Evolutionary conservation across 768 basidiomycete genomes (phyloP).

Genomic region (Kwoniella dendrophila): DNA sequence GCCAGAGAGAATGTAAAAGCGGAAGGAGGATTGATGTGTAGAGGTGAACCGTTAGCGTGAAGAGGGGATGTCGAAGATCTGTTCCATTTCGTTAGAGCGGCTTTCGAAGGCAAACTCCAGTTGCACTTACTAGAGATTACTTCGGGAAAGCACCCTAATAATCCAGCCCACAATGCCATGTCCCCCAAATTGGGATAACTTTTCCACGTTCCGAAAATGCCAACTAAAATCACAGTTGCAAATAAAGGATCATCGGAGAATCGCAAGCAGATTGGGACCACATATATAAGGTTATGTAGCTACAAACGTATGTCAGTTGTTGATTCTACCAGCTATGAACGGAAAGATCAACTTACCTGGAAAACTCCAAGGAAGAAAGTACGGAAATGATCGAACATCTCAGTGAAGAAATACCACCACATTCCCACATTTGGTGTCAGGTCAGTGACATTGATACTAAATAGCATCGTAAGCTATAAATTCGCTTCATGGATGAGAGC

Average conservation of each 20-base stretch:
- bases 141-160: conserved; percentile 82
- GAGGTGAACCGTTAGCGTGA: conserved; percentile 76
- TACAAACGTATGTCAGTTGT: conserved; percentile 49
- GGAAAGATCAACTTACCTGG: conserved; percentile 64
- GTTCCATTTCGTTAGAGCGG: conserved; percentile 14
- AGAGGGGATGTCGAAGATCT: conserved; percentile 85
- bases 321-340: background rate
- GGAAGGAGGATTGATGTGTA: conserved; percentile 85
- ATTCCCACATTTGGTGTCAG: conserved; percentile 90
- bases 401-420: conserved; percentile 99
- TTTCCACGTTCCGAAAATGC: conserved; percentile 81
- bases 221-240: conserved; percentile 72
- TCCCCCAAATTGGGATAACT: conserved; percentile 89
- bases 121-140: conserved; percentile 70
- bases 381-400: conserved; percentile 98
- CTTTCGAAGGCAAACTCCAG: too few relatives aligned
- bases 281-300: conserved; percentile 81
- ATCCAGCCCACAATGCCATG: conserved; percentile 78
- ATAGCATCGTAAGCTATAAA: background rate
- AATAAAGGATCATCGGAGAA: conserved; percentile 90
- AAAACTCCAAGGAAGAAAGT: conserved; percentile 94
- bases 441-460: conserved; percentile 80
- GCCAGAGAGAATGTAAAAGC: conserved; percentile 88
- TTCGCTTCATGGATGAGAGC: background rate
- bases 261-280: conserved; percentile 80